A percentile compares a stretch with the other conserved stretches of the same genome.
Evolutionary conservation across 495 filamentous ascomycete genomes (phyloP).

Genomic region (Xanthoparmelia taractica): DNA sequence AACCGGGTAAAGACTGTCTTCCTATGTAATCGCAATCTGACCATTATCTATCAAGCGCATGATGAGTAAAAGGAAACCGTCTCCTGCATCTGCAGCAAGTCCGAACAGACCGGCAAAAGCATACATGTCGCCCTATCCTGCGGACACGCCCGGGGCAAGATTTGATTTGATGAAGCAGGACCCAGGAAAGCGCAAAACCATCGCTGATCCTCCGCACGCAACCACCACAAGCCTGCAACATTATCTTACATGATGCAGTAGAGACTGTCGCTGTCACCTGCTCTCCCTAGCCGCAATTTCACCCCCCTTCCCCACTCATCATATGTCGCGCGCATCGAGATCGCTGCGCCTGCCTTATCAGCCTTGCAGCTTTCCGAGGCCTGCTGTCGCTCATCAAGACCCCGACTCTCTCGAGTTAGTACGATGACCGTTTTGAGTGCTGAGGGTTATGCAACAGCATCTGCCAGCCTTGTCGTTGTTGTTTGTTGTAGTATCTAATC

Average conservation of each 20-base stretch:
- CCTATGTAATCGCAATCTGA: neutral
- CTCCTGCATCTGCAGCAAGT: neutral
- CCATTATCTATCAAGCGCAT: neutral
- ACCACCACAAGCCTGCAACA: neutral
- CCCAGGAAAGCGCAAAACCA: neutral
- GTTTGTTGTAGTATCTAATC: neutral
- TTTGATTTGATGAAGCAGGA: neutral
- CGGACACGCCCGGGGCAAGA: neutral
- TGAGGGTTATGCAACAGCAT: slow-evolving; percentile 9
- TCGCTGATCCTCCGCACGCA: neutral
- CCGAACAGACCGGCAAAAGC: neutral
- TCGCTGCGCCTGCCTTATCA: neutral
- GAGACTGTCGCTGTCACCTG: neutral
- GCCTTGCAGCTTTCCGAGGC: slow-evolving; percentile 13
- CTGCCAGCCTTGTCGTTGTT: neutral
- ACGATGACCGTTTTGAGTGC: neutral
- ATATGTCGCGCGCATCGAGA: neutral
- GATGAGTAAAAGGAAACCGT: neutral
- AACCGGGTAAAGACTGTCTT: neutral
- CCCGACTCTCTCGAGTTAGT: neutral
- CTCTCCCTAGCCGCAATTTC: neutral
- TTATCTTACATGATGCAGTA: slow-evolving; percentile 3
- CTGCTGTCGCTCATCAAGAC: neutral
- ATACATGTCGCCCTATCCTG: neutral
- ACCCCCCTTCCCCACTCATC: neutral